These are phyloP conservation scores for Nicotiana paniculata DNA, from an alignment of 257 asterid genomes.

Conservation along the genomic window DNA sequence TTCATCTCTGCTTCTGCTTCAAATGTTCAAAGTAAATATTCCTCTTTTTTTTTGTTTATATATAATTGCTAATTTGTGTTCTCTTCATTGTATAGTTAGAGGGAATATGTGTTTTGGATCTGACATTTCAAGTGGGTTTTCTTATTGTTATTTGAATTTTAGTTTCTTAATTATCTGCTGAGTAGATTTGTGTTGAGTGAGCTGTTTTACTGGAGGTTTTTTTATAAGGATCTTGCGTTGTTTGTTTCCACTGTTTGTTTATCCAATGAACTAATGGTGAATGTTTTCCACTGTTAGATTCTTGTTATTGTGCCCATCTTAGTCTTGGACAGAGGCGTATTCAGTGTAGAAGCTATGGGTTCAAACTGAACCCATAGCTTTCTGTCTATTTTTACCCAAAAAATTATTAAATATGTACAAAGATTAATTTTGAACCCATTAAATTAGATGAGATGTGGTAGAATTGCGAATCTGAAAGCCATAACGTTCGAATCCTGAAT, in stretches of 20 bases:
- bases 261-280: background rate
- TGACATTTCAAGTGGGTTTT: slow-evolving; percentile 15
- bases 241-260: background rate
- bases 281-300: background rate
- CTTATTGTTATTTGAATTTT: slow-evolving; percentile 4
- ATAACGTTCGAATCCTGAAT: too few relatives aligned
- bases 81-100: slow-evolving; percentile 6
- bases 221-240: background rate
- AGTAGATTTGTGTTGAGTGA: background rate
- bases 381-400: too few relatives aligned
- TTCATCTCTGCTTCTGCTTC: slow-evolving; percentile 17
- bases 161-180: background rate
- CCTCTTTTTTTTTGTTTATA: background rate
- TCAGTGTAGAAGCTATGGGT: too few relatives aligned
- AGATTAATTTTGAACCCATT: too few relatives aligned
- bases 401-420: too few relatives aligned
- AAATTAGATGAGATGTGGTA: too few relatives aligned
- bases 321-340: background rate
- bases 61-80: background rate
- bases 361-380: too few relatives aligned
- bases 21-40: slow-evolving; percentile 32
- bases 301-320: background rate
- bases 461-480: too few relatives aligned
- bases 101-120: slow-evolving; percentile 7
- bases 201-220: too few relatives aligned